Conservation (phyloP, 2,329 filamentous ascomycete genomes). For the Epicoccum sorghinum region DNA sequence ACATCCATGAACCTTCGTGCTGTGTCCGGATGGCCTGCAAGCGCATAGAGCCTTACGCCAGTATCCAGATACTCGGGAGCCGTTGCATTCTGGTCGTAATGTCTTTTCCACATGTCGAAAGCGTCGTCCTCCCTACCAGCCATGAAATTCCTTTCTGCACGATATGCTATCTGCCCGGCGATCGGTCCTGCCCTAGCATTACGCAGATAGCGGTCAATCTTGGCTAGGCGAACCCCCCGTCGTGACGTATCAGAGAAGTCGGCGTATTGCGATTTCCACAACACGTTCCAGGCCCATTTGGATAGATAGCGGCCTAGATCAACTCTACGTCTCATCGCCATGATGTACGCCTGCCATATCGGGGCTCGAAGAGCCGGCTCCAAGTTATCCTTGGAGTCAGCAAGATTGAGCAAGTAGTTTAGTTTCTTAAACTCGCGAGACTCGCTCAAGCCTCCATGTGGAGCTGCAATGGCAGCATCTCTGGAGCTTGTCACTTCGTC, state of each 20-base stretch:
- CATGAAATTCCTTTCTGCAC: conserved; percentile 38
- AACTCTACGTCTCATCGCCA: conserved; percentile 26
- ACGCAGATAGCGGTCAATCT: conserved; percentile 40
- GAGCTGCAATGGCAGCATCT: too few species aligned
- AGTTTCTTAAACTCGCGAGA: conserved; percentile 13
- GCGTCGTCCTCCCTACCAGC: conserved; percentile 35
- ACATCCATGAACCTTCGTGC: conserved; percentile 63
- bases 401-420: conserved; percentile 21
- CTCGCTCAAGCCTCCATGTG: too few species aligned
- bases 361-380: conserved; percentile 6
- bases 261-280: conserved; percentile 39
- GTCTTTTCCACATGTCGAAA: conserved; percentile 40
- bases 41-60: conserved; percentile 69
- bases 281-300: conserved; percentile 39
- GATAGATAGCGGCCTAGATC: conserved; percentile 28
- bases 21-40: conserved; percentile 62
- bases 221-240: conserved; percentile 24
- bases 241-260: conserved; percentile 18
- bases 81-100: conserved; percentile 28
- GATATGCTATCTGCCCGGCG: conserved; percentile 26
- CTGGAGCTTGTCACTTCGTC: too few species aligned
- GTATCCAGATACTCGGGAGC: conserved; percentile 61
- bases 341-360: conserved; percentile 42
- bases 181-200: conserved; percentile 21
- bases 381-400: conserved; percentile 8